Evolutionary conservation across 106 monocot genomes (phyloP).

Genomic region (Triglochin maritima): DNA sequence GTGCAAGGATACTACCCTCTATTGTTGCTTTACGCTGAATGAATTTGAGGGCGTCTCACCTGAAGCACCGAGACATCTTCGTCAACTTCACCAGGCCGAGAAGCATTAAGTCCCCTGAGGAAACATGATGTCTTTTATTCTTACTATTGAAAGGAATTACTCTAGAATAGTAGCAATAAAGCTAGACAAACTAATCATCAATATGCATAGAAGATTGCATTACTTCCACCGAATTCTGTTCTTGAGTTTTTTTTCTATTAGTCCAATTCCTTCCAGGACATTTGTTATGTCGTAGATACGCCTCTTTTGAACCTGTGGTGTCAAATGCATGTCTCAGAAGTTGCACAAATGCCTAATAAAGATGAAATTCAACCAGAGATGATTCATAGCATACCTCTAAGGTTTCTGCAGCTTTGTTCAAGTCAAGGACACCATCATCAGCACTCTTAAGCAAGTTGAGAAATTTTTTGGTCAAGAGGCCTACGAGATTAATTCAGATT

Average conservation of each 20-base stretch:
- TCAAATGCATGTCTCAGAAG: background rate
- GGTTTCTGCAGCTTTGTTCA: conserved; percentile 86
- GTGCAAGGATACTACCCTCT: too few species aligned
- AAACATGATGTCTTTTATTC: background rate
- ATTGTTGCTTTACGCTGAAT: too few species aligned
- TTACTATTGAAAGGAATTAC: too few species aligned
- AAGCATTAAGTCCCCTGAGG: conserved; percentile 58
- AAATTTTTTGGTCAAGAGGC: conserved; percentile 77
- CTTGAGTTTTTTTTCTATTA: conserved; percentile 82
- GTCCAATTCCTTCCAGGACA: conserved; percentile 91
- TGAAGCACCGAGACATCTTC: conserved; percentile 51
- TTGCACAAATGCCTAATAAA: too few species aligned
- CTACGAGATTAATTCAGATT: conserved; percentile 23
- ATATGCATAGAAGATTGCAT: background rate
- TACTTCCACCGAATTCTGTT: conserved; percentile 94
- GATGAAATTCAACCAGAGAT: too few species aligned
- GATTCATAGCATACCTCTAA: conserved; percentile 39
- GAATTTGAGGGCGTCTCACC: conserved; percentile 17
- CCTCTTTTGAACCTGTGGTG: conserved; percentile 70
- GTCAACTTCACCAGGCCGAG: conserved; percentile 32
- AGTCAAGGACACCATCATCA: conserved; percentile 83
- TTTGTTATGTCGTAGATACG: conserved; percentile 95
- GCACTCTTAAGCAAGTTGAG: conserved; percentile 70
- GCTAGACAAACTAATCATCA: conserved; percentile 1
- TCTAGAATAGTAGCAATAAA: background rate